Base-by-base conservation (phyloP, 106 monocot species). In the Acorus gramineus region DNA sequence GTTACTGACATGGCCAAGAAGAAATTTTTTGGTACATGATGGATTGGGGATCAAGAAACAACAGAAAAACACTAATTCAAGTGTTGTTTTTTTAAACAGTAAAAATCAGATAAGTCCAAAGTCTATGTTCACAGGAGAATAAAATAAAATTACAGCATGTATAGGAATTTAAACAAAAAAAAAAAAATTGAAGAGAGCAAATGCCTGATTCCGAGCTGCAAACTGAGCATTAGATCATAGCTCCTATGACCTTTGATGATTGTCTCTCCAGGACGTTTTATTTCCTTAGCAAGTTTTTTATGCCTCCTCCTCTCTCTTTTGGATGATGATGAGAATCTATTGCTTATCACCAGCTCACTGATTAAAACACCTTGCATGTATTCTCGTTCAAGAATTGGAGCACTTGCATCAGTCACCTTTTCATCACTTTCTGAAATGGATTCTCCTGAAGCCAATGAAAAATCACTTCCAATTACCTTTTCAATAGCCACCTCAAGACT, bases 401-500 rank as follows among this genome's bases (percentile, higher is more conserved):
- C 57, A 71, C 67, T 74, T 49, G 48, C 7, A 57, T 90, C 75
- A 46, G 12, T 10, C 8, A 53, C 52, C 57, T 84, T 81, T 49
- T 76, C 77, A 66, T 76, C 77, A 71, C 42, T 72, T 78, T 78
- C 86, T 66, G 56, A 55, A 14, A 69, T 43, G 66, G 71, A 72
- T 52, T 76, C 89, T 49, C 65, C 68, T 56, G 66, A 53, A 49
- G 6, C 45, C 9, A 49, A 2, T 49, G 68, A 68, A 7, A 47
- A 46, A 76, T 71, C 75, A 69, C 78, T 62, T 42, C 86, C 84
- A 56, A 87, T 84, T 61, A 86, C 74, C 57, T 87, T 95, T 77
- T 95, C 94, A 78, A 98, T 92, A 3, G 91, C 92, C 10, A 87
- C 92, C 71, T 98, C 98, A 75, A 98, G 80, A 66, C 98, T 98